These are phyloP conservation scores for Fusarium sp. DNA, from an alignment of 2,329 filamentous ascomycete species.

Conservation along the genomic window DNA sequence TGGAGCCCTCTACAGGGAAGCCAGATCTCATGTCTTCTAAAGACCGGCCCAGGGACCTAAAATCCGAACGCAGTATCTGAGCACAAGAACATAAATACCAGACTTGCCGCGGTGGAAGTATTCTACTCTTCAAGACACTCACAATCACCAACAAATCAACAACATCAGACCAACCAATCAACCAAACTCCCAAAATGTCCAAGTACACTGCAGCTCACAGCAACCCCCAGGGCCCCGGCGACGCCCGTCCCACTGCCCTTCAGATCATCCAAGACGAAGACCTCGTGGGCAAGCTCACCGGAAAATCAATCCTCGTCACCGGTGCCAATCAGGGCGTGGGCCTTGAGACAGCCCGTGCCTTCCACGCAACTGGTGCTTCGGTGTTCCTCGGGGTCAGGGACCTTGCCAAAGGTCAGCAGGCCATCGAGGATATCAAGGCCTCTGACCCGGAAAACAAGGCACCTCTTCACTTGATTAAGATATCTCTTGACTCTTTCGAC, in stretches of 20 bases:
- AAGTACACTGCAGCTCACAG: slow-evolving; percentile 1
- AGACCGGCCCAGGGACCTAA: neutral
- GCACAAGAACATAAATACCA: neutral
- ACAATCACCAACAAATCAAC: neutral
- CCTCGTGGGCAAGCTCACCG: neutral
- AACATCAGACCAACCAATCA: neutral
- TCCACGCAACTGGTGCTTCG: slow-evolving; percentile 10
- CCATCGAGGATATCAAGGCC: neutral
- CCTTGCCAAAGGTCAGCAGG: slow-evolving; percentile 4
- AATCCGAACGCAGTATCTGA: neutral
- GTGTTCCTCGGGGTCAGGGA: slow-evolving; percentile 15
- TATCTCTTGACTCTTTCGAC: slow-evolving; percentile 6
- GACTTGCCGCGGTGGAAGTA: neutral
- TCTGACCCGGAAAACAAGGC: neutral
- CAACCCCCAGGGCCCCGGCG: slow-evolving; percentile 19
- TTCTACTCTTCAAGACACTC: neutral
- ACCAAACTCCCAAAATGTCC: neutral
- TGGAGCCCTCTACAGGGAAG: neutral
- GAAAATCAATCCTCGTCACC: slow-evolving; percentile 8
- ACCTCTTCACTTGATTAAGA: neutral
- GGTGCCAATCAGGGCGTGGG: slow-evolving; percentile 21
- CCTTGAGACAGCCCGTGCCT: slow-evolving; percentile 5
- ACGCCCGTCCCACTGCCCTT: slow-evolving; percentile 29
- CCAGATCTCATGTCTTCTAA: neutral
- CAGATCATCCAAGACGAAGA: slow-evolving; percentile 13